Base-by-base conservation (phyloP, 225 moss, liverwort and hornwort genomes). In the Polytrichum commune region DNA sequence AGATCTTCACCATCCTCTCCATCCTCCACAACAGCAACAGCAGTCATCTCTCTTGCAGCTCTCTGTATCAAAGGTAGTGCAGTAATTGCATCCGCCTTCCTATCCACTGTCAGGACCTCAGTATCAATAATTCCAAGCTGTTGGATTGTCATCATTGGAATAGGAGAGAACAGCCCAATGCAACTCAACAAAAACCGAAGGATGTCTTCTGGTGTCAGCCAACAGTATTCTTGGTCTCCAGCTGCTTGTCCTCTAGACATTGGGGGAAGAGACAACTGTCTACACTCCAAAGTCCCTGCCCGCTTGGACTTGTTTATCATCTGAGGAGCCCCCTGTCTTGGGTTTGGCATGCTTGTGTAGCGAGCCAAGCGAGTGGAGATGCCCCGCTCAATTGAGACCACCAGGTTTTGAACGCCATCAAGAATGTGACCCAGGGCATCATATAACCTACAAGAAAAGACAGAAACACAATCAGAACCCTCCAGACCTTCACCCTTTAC, bases 141-240 rank as follows among this genome's bases (percentile, higher is more conserved):
- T 63, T 85, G 71, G 72, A 92, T 77, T 67, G 79, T 88, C 87
- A 88, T 90, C 92, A 88, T 88, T 1, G 90, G 92, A 6, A 92
- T 81, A 13, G 90, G 90, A 26, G 87, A 85, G 72, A 92, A 92
- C 8, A 83, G 26, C 33, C 92, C 85, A 35, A 92, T 75, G 38
- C 77, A 92, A 30, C 87, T 85, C 58, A 92, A 60, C 2, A 92
- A 60, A 35, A 87, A 87, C 29, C 90, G 81, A 38, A 92, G 76
- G 0, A 92, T 77, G 65, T 92, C 92, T 74, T 92, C 90, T 24
- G 87, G 92, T 0, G 76, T 90, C 18, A 92, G 75, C 85, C 89
- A 92, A 30, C 92, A 92, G 46, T 80, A 88, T 64, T 92, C 90
- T 6, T 87, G 77, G 29, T 19, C 8, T n/a, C 29, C 74, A 38